phyloP scores from a whole-genome alignment of 176 grass and related monocot species.

The Lolium rigidum region DNA sequence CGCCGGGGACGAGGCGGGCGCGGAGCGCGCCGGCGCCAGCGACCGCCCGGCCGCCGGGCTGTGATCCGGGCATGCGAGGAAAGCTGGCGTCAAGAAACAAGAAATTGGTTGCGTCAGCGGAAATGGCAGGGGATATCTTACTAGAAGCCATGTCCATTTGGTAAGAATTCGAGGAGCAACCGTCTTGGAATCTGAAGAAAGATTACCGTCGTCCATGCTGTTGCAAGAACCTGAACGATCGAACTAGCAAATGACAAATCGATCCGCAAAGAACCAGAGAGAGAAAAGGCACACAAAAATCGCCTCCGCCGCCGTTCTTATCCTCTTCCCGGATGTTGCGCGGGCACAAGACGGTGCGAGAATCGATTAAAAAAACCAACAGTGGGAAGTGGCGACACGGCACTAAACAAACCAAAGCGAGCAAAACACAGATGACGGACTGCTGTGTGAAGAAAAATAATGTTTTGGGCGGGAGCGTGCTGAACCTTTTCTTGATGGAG shows the following conservation, averaged over 20 bases:
- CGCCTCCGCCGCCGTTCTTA: slow-evolving; percentile 24
- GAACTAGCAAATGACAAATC: slow-evolving; percentile 15
- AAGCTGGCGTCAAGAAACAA: slow-evolving; percentile 35
- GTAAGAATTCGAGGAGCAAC: not conserved
- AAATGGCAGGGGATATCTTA: not conserved
- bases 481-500: slow-evolving; percentile 47
- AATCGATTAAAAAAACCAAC: slow-evolving; percentile 9
- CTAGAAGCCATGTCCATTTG: not conserved
- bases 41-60: not conserved
- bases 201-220: slow-evolving; percentile 45
- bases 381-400: not conserved
- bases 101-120: not conserved
- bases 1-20: slow-evolving; percentile 60
- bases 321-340: slow-evolving; percentile 5
- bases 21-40: slow-evolving; percentile 36
- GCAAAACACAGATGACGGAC: not conserved
- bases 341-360: not conserved
- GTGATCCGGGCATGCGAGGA: slow-evolving; percentile 52
- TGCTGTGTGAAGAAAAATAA: not conserved
- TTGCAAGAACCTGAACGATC: not conserved
- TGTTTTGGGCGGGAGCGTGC: not conserved
- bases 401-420: not conserved
- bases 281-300: not conserved
- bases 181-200: slow-evolving; percentile 6
- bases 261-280: not conserved